phyloP scores from a whole-genome alignment of 192 early-diverging fungal genomes.

The Coemansia furcata region DNA sequence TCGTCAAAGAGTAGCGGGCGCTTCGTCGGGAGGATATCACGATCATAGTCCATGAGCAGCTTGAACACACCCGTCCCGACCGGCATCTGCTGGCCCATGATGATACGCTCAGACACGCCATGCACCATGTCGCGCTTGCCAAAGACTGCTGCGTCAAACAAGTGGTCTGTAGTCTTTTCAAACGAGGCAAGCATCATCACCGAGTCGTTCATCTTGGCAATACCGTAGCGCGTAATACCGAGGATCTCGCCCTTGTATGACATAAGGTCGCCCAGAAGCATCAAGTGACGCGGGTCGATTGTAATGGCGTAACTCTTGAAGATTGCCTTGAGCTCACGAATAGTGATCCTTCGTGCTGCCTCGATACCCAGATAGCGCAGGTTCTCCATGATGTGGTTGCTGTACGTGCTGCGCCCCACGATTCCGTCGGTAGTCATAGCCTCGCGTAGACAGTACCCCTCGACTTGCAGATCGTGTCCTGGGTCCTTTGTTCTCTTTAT shows the following conservation, averaged over 20 bases:
- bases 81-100: constrained; percentile 98
- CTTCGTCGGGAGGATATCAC: constrained; percentile 56
- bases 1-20: constrained; percentile 66
- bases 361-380: constrained; percentile 92
- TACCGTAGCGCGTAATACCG: constrained; percentile 98
- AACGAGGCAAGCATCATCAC: constrained; percentile 99
- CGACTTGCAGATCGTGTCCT: constrained; percentile 55
- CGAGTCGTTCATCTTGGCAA: constrained; percentile 99
- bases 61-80: constrained; percentile 98
- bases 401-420: constrained; percentile 70
- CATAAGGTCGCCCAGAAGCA: constrained; percentile 98
- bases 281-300: constrained; percentile 93
- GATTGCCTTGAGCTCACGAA: constrained; percentile 82
- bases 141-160: constrained; percentile 97
- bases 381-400: constrained; percentile 94
- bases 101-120: constrained; percentile 98
- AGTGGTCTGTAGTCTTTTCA: constrained; percentile 99
- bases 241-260: constrained; percentile 97
- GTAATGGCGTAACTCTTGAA: constrained; percentile 91
- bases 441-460: constrained; percentile 90
- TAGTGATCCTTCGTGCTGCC: constrained; percentile 86
- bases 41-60: constrained; percentile 70
- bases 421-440: constrained; percentile 97
- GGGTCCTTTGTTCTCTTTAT: constrained; percentile 27
- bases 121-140: constrained; percentile 90